Evolutionary conservation across 805 yeast genomes (phyloP).

Genomic region (Ascoidea tarda): DNA sequence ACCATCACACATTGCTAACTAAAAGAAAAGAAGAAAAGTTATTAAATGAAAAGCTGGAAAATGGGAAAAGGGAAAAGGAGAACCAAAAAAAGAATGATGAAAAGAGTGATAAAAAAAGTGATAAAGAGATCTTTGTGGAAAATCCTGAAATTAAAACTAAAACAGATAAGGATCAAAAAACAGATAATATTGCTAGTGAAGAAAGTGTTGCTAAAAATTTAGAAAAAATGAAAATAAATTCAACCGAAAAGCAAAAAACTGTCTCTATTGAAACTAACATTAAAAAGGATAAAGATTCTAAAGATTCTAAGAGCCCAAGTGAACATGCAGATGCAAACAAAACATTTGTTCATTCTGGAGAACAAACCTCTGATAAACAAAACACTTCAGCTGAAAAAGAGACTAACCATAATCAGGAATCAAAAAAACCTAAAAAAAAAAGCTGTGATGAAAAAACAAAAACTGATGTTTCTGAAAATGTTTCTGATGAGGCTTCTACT

Average conservation of each 20-base stretch:
- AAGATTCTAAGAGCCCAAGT: no score
- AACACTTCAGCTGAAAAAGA: no score
- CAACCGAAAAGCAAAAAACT: conserved; percentile 9
- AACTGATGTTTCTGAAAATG: not conserved
- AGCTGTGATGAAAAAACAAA: conserved; percentile 3
- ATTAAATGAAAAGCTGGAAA: conserved; percentile 1
- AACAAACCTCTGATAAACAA: no score
- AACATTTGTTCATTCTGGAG: no score
- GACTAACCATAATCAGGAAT: no score
- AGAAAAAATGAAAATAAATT: conserved; percentile 3
- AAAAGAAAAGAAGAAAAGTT: not conserved
- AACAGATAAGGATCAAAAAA: not conserved
- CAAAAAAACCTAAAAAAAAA: no score
- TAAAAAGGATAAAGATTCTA: no score
- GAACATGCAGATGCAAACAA: no score
- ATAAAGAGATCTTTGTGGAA: not conserved
- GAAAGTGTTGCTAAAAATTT: conserved; percentile 1
- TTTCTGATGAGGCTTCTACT: not conserved
- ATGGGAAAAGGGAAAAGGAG: conserved; percentile 1
- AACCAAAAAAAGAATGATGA: not conserved
- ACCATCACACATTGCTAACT: conserved; percentile 45
- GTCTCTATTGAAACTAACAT: conserved; percentile 7
- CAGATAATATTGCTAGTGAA: not conserved
- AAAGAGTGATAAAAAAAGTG: conserved; percentile 1
- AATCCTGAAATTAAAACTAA: not conserved